phyloP scores from a whole-genome alignment of 805 yeast genomes.

The Candida maris region DNA sequence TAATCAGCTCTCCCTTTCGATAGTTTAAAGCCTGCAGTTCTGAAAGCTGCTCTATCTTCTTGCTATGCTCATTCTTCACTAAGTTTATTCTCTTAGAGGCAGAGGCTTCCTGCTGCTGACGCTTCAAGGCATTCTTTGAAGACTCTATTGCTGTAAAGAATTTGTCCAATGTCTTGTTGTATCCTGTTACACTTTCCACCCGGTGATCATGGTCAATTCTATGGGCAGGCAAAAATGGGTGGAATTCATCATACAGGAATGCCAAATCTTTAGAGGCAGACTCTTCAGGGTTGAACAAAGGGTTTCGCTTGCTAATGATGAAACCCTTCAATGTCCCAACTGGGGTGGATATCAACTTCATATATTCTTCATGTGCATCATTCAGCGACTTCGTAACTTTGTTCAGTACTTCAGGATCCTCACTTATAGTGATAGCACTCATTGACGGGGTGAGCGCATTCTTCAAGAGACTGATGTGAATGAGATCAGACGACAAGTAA shows the following conservation, averaged over 20 bases:
- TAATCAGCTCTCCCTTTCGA: conserved; percentile 69
- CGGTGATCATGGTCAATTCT: conserved; percentile 28
- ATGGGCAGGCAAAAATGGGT: conserved; percentile 46
- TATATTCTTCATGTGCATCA: conserved; percentile 43
- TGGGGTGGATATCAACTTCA: conserved; percentile 32
- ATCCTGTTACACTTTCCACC: conserved; percentile 53
- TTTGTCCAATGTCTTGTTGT: conserved; percentile 75
- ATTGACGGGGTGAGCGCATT: conserved; percentile 41
- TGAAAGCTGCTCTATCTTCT: conserved; percentile 62
- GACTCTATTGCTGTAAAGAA: conserved; percentile 86
- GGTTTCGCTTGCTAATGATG: conserved; percentile 61
- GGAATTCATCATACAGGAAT: conserved; percentile 50
- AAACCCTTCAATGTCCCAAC: conserved; percentile 48
- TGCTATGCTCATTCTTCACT: conserved; percentile 70
- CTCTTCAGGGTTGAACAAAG: conserved; percentile 40
- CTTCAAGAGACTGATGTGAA: conserved; percentile 52
- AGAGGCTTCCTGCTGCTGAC: conserved; percentile 71
- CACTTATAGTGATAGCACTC: conserved; percentile 29
- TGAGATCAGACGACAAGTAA: conserved; percentile 73
- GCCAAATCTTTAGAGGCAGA: conserved; percentile 35
- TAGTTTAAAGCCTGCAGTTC: conserved; percentile 61
- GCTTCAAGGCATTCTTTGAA: conserved; percentile 66
- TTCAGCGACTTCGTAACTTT: conserved; percentile 42
- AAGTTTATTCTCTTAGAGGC: conserved; percentile 72
- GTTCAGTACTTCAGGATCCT: conserved; percentile 27